phyloP scores from a whole-genome alignment of 257 asterid species.

The Nicotiana benthamiana region DNA sequence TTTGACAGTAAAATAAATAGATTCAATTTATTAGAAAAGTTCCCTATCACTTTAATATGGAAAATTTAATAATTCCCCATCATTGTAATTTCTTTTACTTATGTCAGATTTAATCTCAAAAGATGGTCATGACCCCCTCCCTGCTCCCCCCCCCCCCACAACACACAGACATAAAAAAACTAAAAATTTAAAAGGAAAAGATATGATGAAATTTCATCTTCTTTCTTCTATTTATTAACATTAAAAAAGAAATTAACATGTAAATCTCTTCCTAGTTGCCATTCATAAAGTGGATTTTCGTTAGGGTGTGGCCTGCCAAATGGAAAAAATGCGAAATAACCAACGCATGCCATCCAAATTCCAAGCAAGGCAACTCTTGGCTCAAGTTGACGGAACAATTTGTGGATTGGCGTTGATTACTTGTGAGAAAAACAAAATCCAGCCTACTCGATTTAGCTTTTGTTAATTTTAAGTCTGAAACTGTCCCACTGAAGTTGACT shows the following conservation, averaged over 20 bases:
- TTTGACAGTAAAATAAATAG: neutral
- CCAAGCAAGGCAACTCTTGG: neutral
- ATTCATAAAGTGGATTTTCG: neutral
- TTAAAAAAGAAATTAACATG: neutral
- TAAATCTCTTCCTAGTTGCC: neutral
- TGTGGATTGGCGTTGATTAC: neutral
- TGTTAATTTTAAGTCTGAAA: neutral
- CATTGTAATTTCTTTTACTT: neutral
- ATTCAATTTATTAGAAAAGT: no score
- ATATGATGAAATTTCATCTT: neutral
- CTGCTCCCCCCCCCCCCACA: no score
- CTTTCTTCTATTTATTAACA: neutral
- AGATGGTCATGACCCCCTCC: no score
- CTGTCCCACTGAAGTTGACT: neutral
- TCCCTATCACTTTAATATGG: no score
- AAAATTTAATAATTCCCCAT: no score
- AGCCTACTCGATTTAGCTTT: neutral
- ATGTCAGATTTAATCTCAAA: neutral
- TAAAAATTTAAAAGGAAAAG: neutral
- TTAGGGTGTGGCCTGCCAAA: neutral
- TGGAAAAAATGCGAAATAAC: neutral
- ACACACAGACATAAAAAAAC: no score
- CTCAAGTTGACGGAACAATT: neutral
- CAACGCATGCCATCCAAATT: neutral
- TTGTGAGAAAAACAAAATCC: neutral